Base-by-base conservation (phyloP, 164 flowering plant species). In the Taxillus chinensis region DNA sequence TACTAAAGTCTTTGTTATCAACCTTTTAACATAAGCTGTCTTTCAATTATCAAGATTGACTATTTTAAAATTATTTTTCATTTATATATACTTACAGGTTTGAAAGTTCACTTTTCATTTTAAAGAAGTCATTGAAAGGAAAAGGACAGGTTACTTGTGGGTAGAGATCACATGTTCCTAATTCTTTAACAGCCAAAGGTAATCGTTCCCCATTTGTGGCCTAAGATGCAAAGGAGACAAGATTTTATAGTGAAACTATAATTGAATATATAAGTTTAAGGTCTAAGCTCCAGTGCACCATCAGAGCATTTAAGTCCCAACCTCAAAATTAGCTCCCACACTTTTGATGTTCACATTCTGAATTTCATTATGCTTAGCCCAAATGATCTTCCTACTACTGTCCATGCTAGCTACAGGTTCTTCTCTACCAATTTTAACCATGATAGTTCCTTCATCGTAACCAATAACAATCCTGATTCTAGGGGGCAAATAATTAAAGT, bases 391-490 rank as follows among this genome's bases (percentile, higher is more conserved):
- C 42, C 99, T 97, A 74, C 90, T 85, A 67, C 79, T 86, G 67
- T 93, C 99, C 99, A 93, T 93, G 62, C 99, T 93, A 51, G 96
- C 99, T 27, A 90, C 92, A 41, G 99, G 99, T 59, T 67, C 92
- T 75, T 93, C 99, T 45, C 59, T 9, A 27, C 16, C 27, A 5
- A 66, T 66, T 53, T 65, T 61, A 15, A 60, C 65, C 62, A 65
- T 37, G 12, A 57, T 17, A 2, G 55, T 65, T 41, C 73, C 73
- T 15, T 65, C 39, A 55, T 70, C 73, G 56, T 55, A 65, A 14
- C 68, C 73, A 61, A 70, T 45, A 8, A 40, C 69, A 70, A 70
- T 57, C 59, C 73, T 65, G 73, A 27, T 27, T 14, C 17, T 0
- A 45, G 12, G 15, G 27, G 46, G 46, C 7, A 9, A 43, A 43